Evolutionary conservation across 305 asterid species (phyloP), one percentile per base, ranked within the genome.

Genomic region (Fraxinus latifolia): DNA sequence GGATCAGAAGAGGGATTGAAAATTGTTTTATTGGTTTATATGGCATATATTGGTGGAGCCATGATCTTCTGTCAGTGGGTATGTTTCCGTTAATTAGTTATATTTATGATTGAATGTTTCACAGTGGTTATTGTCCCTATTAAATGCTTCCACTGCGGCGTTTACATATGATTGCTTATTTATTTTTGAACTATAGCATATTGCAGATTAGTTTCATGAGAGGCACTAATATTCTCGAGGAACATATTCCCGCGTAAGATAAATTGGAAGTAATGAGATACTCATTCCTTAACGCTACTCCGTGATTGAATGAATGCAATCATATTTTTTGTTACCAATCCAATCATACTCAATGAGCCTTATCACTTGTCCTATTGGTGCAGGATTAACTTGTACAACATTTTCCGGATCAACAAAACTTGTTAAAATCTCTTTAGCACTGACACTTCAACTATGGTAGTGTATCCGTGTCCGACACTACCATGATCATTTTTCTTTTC

Each of bases 11-110:
- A 74, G 47, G 37, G 33, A 58, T 77, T 37, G 67, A 36, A 76
- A 50, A 17, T 47, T 42, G 27, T 4, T 80, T 55, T 77, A 17
- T 55, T 17, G 25, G 23, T 77, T 77, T 12, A 60, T 32, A 72
- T 78, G 74, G 81, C 50, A 62, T 62, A 55, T 17, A 62, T 21
- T 9, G 71, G 71, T 9, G 70, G 70, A 58, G 70, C 70, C 70
- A 6, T 58, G 70, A 58, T 58, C 12, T 58, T 23, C 15, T 19
- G 71, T 7, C 71, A 62, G 31, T 62, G 32, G 27, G 15, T 3
- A 62, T 7, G 72, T 62, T 62, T 8, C 15, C 70, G 31, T 19
- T 21, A 6, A 8, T 23, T 23, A 65, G n/a, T 65, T 65, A 65
- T 9, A 29, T 27, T 29, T 12, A 4, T 5, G 74, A 67, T 67